A percentile compares a stretch with the other conserved stretches of the same genome.
Conservation (phyloP, 192 early-diverging fungal genomes). For the Coemansia sp. region DNA sequence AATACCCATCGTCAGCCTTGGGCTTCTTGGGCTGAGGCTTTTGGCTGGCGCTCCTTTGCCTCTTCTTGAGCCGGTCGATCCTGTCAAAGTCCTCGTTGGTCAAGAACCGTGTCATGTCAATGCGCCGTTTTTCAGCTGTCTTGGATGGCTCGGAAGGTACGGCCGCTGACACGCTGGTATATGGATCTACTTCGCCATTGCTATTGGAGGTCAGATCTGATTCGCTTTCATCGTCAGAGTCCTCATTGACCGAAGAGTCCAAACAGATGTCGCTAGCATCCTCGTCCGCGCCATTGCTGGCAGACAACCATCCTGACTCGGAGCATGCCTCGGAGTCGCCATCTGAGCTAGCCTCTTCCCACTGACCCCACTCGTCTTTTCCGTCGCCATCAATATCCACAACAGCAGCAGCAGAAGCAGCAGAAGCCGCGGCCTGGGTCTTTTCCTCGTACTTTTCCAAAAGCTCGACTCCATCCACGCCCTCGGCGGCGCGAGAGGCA, state of each 20-base stretch:
- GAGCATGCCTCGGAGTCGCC: constrained; percentile 10
- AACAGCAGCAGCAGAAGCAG: neutral
- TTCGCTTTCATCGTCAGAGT: constrained; percentile 1
- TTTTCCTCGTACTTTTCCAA: constrained; percentile 53
- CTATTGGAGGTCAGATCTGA: too few species aligned
- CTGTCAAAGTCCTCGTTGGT: constrained; percentile 75
- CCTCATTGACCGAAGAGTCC: neutral
- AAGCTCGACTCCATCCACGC: constrained; percentile 80
- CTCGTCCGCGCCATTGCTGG: constrained; percentile 32
- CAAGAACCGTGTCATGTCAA: constrained; percentile 75
- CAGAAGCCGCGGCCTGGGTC: neutral
- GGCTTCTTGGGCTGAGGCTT: constrained; percentile 10
- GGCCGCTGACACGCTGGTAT: neutral
- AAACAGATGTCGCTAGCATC: constrained; percentile 13
- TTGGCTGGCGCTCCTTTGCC: constrained; percentile 57
- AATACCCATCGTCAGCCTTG: constrained; percentile 5
- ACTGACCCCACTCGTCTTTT: constrained; percentile 17
- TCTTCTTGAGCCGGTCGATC: constrained; percentile 71
- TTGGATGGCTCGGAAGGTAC: neutral
- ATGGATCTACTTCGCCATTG: neutral
- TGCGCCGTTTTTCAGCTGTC: constrained; percentile 48
- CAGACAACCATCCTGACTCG: constrained; percentile 30
- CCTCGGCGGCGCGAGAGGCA: constrained; percentile 60
- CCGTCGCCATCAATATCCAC: neutral
- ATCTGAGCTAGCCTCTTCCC: constrained; percentile 16